phyloP scores from a whole-genome alignment of 139 green algal genomes.

The Penium margaritaceum region DNA sequence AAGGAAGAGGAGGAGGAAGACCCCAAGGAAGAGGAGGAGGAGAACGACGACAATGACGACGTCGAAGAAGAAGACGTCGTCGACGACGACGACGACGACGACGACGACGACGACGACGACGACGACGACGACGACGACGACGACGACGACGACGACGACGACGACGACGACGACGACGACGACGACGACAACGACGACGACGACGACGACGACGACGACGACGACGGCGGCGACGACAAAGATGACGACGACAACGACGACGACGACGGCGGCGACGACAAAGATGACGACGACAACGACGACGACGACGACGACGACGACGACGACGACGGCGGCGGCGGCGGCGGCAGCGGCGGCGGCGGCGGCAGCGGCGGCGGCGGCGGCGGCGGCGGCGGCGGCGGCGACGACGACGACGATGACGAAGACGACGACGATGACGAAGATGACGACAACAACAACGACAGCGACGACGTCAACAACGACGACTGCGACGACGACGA shows the following conservation, averaged over 20 bases:
- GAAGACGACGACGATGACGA: slow-evolving; percentile 15
- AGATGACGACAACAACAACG: slow-evolving; percentile 14
- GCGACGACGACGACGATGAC: slow-evolving; percentile 18
- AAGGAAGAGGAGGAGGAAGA: too few relatives aligned
- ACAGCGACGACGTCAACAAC: neutral
- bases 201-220: slow-evolving; percentile 20
- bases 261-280: slow-evolving; percentile 9
- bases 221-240: slow-evolving; percentile 9
- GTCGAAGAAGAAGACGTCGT: slow-evolving; percentile 23
- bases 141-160: slow-evolving; percentile 15
- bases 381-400: too few relatives aligned
- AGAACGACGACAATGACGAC: slow-evolving; percentile 1
- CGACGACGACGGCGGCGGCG: neutral
- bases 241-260: slow-evolving; percentile 22
- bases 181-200: slow-evolving; percentile 10
- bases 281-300: slow-evolving; percentile 17
- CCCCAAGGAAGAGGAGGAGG: slow-evolving; percentile 16
- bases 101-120: slow-evolving; percentile 15
- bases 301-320: neutral
- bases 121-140: slow-evolving; percentile 19
- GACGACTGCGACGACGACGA: slow-evolving; percentile 15
- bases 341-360: too few relatives aligned
- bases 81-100: slow-evolving; percentile 5
- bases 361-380: too few relatives aligned
- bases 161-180: slow-evolving; percentile 16